Conservation (phyloP, 2,329 filamentous ascomycete genomes). For the Pseudogymnoascus sp. region DNA sequence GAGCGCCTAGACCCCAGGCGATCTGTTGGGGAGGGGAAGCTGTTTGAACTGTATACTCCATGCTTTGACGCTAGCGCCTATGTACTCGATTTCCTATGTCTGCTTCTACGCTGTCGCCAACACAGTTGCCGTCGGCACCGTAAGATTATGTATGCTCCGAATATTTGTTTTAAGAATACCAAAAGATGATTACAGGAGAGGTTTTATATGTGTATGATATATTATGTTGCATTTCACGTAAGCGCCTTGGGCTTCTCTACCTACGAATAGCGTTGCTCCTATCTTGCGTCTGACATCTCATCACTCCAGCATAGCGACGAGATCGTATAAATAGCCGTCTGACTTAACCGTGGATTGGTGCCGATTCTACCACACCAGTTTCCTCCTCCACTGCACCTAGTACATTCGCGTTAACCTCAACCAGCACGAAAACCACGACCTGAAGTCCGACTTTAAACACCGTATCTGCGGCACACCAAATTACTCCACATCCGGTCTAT, state of each 20-base stretch:
- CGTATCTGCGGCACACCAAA: background rate
- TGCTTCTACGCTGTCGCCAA: background rate
- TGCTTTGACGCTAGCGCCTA: background rate
- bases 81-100: slow-evolving; percentile 5
- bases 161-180: background rate
- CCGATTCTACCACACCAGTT: background rate
- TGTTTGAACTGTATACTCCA: slow-evolving; percentile 4
- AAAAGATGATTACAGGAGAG: background rate
- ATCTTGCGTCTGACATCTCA: background rate
- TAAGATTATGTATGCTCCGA: background rate
- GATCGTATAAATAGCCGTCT: background rate
- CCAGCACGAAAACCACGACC: background rate
- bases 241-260: background rate
- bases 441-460: background rate
- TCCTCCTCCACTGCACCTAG: background rate
- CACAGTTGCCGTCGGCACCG: background rate
- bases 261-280: background rate
- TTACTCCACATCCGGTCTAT: background rate
- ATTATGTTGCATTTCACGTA: background rate
- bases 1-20: background rate
- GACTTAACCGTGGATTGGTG: background rate
- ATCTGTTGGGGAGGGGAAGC: background rate
- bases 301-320: background rate
- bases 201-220: background rate
- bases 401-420: background rate